Conservation (phyloP, 495 filamentous ascomycete genomes). For the Apiosordaria backusii region DNA sequence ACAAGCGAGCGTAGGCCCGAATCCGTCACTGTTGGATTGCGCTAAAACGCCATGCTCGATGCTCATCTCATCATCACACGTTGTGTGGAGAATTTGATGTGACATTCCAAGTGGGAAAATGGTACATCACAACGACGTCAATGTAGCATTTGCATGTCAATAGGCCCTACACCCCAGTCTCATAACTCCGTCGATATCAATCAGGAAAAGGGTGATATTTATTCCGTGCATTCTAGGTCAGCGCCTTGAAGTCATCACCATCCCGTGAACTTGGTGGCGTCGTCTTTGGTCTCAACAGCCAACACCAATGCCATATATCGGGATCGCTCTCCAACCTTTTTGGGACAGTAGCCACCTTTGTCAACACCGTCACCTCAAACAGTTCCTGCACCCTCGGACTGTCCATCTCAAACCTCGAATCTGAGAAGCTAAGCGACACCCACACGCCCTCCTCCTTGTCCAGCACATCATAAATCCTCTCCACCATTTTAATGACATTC, state of each 20-base stretch:
- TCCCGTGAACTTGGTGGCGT: not conserved
- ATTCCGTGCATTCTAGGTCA: not conserved
- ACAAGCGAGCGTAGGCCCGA: no score
- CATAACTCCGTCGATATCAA: not conserved
- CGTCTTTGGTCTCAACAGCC: slow-evolving; percentile 33
- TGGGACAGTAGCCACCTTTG: slow-evolving; percentile 29
- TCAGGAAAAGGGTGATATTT: not conserved
- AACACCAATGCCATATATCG: slow-evolving; percentile 37
- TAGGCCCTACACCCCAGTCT: not conserved
- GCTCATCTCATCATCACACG: not conserved
- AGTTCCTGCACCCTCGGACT: slow-evolving; percentile 19
- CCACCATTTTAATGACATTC: slow-evolving; percentile 31
- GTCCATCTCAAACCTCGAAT: slow-evolving; percentile 27
- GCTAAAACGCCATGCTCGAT: not conserved
- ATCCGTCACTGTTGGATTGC: not conserved
- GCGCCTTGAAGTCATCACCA: not conserved
- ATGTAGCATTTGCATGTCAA: not conserved
- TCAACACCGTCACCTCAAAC: slow-evolving; percentile 35
- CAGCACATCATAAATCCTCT: slow-evolving; percentile 25
- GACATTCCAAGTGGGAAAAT: no score
- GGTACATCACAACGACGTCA: not conserved
- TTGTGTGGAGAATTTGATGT: not conserved
- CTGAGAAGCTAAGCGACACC: slow-evolving; percentile 43
- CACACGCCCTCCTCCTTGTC: slow-evolving; percentile 30
- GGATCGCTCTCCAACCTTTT: slow-evolving; percentile 36